A percentile compares a stretch with the other conserved stretches of the same genome.
Evolutionary conservation across 768 basidiomycete species (phyloP).

Genomic region (Hygrophorus russula): DNA sequence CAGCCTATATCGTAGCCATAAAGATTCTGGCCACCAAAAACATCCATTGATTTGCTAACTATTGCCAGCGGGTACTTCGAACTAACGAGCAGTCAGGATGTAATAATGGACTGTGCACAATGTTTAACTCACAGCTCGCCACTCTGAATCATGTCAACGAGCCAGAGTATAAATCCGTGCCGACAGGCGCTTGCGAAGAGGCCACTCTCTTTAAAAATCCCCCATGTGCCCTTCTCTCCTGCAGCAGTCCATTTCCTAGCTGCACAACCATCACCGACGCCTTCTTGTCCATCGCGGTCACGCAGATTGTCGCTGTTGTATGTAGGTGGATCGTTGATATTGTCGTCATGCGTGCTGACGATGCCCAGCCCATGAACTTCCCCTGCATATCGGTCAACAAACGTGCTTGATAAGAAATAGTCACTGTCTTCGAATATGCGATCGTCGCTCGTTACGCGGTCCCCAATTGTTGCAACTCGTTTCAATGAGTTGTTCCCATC

Average conservation of each 20-base stretch:
- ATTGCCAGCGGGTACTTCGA: conserved; percentile 14
- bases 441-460: conserved; percentile 2
- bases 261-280: conserved; percentile 5
- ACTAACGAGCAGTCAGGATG: conserved; percentile 5
- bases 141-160: conserved; percentile 16
- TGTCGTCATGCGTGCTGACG: neutral
- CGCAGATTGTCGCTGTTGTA: too few relatives aligned
- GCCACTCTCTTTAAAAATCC: conserved; percentile 21
- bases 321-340: neutral
- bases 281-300: too few relatives aligned
- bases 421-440: conserved; percentile 3
- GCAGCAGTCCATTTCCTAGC: conserved; percentile 5
- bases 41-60: conserved; percentile 11
- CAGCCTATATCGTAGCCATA: conserved; percentile 20
- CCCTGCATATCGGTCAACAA: conserved; percentile 1
- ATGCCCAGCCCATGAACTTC: neutral
- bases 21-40: conserved; percentile 7
- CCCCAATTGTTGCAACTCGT: conserved; percentile 8
- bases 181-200: conserved; percentile 17
- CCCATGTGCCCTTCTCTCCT: conserved; percentile 14
- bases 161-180: conserved; percentile 16
- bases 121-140: conserved; percentile 16
- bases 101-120: neutral
- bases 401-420: conserved; percentile 3
- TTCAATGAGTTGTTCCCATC: conserved; percentile 18